Evolutionary conservation across 2,329 filamentous ascomycete genomes (phyloP), one percentile per base, ranked within the genome.

Genomic region (Metarhizium album): DNA sequence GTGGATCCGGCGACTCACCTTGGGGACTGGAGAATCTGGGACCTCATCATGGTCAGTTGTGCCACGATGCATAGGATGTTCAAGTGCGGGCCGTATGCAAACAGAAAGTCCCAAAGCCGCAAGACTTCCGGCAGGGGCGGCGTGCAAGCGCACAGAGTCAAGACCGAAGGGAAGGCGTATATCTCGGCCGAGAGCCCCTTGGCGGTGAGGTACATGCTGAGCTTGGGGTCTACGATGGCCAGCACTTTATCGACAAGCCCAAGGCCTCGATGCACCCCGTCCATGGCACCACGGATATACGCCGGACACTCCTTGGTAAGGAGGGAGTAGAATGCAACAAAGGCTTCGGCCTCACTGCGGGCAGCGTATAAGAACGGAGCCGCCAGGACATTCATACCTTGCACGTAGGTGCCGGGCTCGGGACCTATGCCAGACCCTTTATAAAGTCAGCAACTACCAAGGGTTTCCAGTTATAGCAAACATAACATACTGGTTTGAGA

Each of bases 301-400:
- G 87, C 90, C 0, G 93, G 93, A 57, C 87, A 90, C 67, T 97
- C 91, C 50, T 79, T 76, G 1, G 89, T 94, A 55, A 98, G 82
- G 56, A 96, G 85, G 42, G 83, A 83, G 64, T 95, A 83, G 61
- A 98, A 96, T 2, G 90, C 85, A 4, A 88, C 84, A 60, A 95
- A 98, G 2, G 93, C 93, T 70, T 98, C 90, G 6, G 90, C 86
- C 70, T 98, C 93, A 65, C 89, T 95, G 52, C 90, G 84, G 1
- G 93, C 90, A 4, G 89, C 90, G 66, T 98, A 98, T 45, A 98
- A 75, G 63, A 98, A 96, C 0, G 93, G 93, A 1, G 93, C 93
- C 9, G 90, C 91, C 16, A 98, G 79, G 40, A 98, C 93, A 64
- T 98, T 98, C 91, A 98, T 97, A 58, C 93, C 93, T 68, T 98